Evolutionary conservation across 805 yeast species (phyloP).

Genomic region (Cyberlindnera mrakii): DNA sequence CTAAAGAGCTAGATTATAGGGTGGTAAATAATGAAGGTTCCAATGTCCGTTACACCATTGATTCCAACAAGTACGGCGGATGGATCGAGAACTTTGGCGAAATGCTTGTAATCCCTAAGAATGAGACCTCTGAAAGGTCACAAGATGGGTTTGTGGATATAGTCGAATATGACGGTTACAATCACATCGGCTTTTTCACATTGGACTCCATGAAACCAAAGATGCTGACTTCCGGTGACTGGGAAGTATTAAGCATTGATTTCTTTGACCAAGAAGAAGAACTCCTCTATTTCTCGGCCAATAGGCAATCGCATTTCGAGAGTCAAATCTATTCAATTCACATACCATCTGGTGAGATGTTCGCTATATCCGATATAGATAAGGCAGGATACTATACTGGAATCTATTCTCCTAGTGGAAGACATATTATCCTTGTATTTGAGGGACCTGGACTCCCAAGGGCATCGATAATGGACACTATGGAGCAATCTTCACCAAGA

Average conservation of each 20-base stretch:
- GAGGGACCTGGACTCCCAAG: constrained; percentile 21
- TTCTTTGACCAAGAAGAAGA: constrained; percentile 42
- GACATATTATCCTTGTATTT: constrained; percentile 38
- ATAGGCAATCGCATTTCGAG: constrained; percentile 42
- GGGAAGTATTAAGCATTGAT: constrained; percentile 45
- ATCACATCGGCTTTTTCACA: constrained; percentile 59
- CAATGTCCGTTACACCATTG: constrained; percentile 34
- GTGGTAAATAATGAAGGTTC: constrained; percentile 29
- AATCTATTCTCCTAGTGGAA: constrained; percentile 50
- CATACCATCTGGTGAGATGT: constrained; percentile 24
- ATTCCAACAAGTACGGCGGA: constrained; percentile 40
- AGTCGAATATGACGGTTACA: constrained; percentile 45
- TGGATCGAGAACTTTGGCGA: constrained; percentile 54
- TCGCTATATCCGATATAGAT: constrained; percentile 27
- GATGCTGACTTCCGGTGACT: constrained; percentile 39
- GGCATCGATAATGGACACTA: constrained; percentile 9
- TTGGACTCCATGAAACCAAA: constrained; percentile 33
- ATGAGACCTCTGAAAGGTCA: constrained; percentile 22
- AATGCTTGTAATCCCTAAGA: constrained; percentile 33
- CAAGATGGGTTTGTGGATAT: constrained; percentile 59
- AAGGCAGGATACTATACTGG: constrained; percentile 42
- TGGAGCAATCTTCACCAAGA: neutral
- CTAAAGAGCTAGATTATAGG: constrained; percentile 48
- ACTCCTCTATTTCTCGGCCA: constrained; percentile 50
- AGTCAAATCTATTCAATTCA: constrained; percentile 53